Evolutionary conservation across 345 rosid genomes (phyloP).

Genomic region (Luvunga scandens): DNA sequence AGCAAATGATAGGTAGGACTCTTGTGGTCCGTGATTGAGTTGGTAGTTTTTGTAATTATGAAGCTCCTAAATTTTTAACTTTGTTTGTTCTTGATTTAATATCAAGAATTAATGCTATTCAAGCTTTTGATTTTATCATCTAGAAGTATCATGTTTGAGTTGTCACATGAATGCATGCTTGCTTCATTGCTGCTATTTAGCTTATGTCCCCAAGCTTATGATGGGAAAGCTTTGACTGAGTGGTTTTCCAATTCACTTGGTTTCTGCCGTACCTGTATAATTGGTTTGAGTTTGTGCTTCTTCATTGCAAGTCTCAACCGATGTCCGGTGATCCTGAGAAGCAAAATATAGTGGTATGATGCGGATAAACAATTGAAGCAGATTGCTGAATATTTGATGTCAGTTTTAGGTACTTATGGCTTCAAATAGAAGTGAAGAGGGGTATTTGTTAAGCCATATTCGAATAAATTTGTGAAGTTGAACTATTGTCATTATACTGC

Average conservation of each 20-base stretch:
- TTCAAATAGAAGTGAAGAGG: background rate
- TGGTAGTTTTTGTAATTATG: constrained; percentile 5
- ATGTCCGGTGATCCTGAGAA: background rate
- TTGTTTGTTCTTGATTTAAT: background rate
- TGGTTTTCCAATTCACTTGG: background rate
- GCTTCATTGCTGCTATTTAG: background rate
- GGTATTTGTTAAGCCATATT: background rate
- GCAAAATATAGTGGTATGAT: background rate
- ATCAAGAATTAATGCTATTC: constrained; percentile 12
- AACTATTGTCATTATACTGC: background rate
- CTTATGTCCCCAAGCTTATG: background rate
- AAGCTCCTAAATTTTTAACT: background rate
- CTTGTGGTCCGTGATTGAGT: background rate
- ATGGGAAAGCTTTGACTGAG: background rate
- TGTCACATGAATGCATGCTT: constrained; percentile 4
- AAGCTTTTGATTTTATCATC: constrained; percentile 10
- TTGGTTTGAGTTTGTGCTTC: background rate
- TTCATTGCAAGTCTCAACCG: background rate
- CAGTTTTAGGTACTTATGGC: background rate
- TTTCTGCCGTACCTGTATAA: background rate
- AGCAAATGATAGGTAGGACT: constrained; percentile 2
- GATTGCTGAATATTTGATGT: background rate
- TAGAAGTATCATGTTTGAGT: constrained; percentile 14
- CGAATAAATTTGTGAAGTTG: background rate
- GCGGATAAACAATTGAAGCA: constrained; percentile 9